Conservation (phyloP, 192 early-diverging fungal species). For the Coemansia sp. region DNA sequence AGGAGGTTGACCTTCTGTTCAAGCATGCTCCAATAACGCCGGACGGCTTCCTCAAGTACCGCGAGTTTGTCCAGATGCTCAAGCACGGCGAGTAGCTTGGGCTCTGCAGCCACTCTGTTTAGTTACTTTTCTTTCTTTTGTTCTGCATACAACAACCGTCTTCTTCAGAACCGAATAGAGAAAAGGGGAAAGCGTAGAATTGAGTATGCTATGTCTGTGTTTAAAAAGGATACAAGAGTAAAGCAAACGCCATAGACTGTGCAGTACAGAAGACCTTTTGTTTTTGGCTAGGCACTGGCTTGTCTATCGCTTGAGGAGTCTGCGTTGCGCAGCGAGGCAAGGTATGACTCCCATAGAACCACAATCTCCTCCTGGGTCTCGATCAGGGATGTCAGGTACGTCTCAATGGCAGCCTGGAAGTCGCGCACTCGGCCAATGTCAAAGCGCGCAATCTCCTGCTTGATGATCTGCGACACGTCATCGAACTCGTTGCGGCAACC, state of each 20-base stretch:
- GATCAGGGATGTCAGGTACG: slow-evolving; percentile 73
- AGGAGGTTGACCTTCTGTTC: slow-evolving; percentile 94
- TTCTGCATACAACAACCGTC: no score
- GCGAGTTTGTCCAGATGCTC: slow-evolving; percentile 86
- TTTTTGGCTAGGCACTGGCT: slow-evolving; percentile 7
- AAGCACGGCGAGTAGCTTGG: slow-evolving; percentile 70
- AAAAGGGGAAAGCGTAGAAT: not conserved
- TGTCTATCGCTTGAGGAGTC: slow-evolving; percentile 13
- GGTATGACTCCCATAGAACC: slow-evolving; percentile 54
- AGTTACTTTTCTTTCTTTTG: no score
- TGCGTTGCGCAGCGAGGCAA: slow-evolving; percentile 35
- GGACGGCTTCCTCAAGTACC: slow-evolving; percentile 83
- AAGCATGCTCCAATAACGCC: slow-evolving; percentile 80
- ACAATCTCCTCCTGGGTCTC: slow-evolving; percentile 77
- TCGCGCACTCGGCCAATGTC: slow-evolving; percentile 79
- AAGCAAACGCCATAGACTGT: not conserved
- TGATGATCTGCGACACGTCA: slow-evolving; percentile 70
- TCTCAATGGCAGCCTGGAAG: slow-evolving; percentile 71
- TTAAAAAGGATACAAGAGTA: not conserved
- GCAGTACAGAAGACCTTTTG: not conserved
- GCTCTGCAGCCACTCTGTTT: not conserved
- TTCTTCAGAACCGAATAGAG: not conserved
- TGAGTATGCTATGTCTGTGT: no score
- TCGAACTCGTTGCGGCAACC: slow-evolving; percentile 66
- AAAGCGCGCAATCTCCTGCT: slow-evolving; percentile 74